A percentile compares a stretch with the other conserved stretches of the same genome.
Conservation (phyloP, 2,329 filamentous ascomycete species). For the Epichloe festucae region DNA sequence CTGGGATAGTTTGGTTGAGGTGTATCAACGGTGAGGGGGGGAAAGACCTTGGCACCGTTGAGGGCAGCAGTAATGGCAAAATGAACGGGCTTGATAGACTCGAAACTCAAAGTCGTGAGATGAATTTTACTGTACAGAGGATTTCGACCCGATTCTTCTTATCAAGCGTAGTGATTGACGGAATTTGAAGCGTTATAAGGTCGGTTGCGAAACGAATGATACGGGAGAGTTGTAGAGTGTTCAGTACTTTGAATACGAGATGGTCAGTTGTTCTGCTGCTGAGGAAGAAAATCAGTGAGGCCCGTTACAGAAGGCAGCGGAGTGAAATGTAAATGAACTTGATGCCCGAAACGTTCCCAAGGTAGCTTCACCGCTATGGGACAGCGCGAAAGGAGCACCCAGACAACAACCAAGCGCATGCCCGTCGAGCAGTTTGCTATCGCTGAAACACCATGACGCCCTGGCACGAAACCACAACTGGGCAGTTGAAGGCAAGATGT, state of each 20-base stretch:
- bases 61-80: not conserved
- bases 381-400: not conserved
- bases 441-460: not conserved
- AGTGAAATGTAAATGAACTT: not conserved
- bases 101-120: not conserved
- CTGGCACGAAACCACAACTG: not conserved
- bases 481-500: not conserved
- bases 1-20: not conserved
- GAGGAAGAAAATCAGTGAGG: not conserved
- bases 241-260: not conserved
- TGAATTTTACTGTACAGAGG: not conserved
- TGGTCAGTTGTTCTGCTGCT: not conserved
- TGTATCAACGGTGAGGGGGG: not conserved
- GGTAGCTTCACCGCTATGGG: not conserved
- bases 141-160: not conserved
- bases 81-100: not conserved
- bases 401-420: not conserved
- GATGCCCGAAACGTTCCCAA: not conserved
- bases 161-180: not conserved
- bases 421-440: slow-evolving; percentile 1
- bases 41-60: not conserved
- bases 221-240: not conserved
- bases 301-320: not conserved
- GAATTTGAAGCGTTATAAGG: not conserved
- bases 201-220: not conserved